These are phyloP conservation scores for Ceratobasidium sp. DNA, from an alignment of 1,284 basidiomycete species.

Conservation along the genomic window DNA sequence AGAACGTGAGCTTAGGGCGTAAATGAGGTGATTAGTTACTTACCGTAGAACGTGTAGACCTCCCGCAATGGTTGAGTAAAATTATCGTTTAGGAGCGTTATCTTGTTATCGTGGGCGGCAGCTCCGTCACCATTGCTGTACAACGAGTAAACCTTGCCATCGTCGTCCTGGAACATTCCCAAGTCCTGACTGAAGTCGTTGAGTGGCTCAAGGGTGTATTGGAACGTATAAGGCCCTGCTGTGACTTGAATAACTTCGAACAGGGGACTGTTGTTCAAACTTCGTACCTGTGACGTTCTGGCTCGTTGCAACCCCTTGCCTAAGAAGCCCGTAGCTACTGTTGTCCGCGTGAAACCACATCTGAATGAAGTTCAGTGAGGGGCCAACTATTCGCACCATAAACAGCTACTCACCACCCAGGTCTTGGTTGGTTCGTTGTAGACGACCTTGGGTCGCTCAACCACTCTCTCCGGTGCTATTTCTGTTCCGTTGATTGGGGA, in stretches of 20 bases:
- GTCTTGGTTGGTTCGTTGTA: constrained; percentile 29
- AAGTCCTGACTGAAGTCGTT: constrained; percentile 34
- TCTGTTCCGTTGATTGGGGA: constrained; percentile 30
- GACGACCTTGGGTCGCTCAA: constrained; percentile 33
- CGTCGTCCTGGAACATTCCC: constrained; percentile 34
- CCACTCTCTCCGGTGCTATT: constrained; percentile 21
- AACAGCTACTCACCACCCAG: constrained; percentile 24
- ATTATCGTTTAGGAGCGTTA: constrained; percentile 24
- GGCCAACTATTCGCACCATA: no score
- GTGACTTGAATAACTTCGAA: background rate
- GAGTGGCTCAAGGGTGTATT: constrained; percentile 19
- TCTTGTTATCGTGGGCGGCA: constrained; percentile 33
- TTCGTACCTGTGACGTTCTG: constrained; percentile 34
- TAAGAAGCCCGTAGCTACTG: constrained; percentile 10
- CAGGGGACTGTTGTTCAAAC: background rate
- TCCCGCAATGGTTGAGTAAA: constrained; percentile 12
- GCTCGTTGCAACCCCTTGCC: constrained; percentile 30
- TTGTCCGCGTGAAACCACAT: constrained; percentile 40
- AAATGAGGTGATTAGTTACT: no score
- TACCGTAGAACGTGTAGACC: constrained; percentile 31
- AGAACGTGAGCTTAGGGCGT: background rate
- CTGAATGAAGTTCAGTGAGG: no score
- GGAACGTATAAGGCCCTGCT: constrained; percentile 33
- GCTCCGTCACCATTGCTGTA: constrained; percentile 35
- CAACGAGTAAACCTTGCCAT: constrained; percentile 32